Base-by-base conservation (phyloP, 2,329 filamentous ascomycete species). In the Cladosporium colombiae region DNA sequence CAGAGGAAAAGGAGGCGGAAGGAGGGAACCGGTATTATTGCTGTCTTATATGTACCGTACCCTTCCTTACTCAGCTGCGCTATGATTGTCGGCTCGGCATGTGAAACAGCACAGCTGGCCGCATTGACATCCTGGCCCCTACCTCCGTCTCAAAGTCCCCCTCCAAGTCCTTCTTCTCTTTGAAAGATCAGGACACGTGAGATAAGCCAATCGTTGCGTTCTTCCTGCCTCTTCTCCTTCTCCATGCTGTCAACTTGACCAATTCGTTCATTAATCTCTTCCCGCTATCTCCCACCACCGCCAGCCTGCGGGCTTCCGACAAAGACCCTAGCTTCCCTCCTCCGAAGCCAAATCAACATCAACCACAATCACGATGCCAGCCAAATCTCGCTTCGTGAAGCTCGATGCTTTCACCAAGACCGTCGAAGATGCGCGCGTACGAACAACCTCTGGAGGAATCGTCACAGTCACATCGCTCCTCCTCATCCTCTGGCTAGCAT, bases 371-470 rank as follows among this genome's bases (percentile, higher is more conserved):
- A 65, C 63, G 44, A 98, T 98, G 95, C 84, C 93, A 71, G 82
- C 89, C 75, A 97, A 96, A 84, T 96, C 92, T 73, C 89, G 95
- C 79, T 97, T 99, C 78, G 97, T 91, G 67, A 90, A 90, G 86
- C 91, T 99, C 70, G 95, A 99, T 81, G 95, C 95, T 85, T 99
- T 99, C 79, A 97, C 94, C 61, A 99, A 99, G 82, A 99, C 95
- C 14, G 95, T 99, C 73, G 95, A 99, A 79, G 95, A 99, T 88
- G 95, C 96, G 71, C 88, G 95, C 74, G 88, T 99, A 77, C 91
- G 96, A 74, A 78, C 67, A 3, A 75, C 74, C 69, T 80, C 78
- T 21, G 78, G 75, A n/a, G 79, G 50, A 62, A 80, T 67, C 10
- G 78, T 80, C 31, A 77, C 61, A 65, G 93, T 99, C 73, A 86